These are phyloP conservation scores for Perilla frutescens DNA, from an alignment of 257 asterid species.

Conservation along the genomic window DNA sequence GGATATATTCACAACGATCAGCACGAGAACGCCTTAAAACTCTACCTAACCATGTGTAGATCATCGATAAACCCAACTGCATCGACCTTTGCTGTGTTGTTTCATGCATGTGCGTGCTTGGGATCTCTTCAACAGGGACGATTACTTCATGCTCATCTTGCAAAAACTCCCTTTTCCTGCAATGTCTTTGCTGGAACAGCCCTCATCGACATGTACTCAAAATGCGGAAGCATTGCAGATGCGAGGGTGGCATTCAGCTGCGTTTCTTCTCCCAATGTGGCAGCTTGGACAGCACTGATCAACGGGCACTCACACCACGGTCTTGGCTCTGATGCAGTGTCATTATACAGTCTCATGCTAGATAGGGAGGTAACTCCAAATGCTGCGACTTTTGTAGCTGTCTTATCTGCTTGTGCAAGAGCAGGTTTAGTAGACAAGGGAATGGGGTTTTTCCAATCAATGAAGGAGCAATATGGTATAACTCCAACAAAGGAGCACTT, in stretches of 20 bases:
- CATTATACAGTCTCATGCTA: slow-evolving; percentile 60
- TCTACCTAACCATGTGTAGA: slow-evolving; percentile 66
- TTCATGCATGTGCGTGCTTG: slow-evolving; percentile 69
- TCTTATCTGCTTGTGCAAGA: slow-evolving; percentile 69
- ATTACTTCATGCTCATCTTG: slow-evolving; percentile 62
- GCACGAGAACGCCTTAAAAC: slow-evolving; percentile 56
- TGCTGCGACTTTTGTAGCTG: slow-evolving; percentile 73
- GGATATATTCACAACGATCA: slow-evolving; percentile 63
- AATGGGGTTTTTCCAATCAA: slow-evolving; percentile 51
- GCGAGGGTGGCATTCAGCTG: slow-evolving; percentile 59
- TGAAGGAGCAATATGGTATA: slow-evolving; percentile 55
- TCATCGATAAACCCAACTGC: slow-evolving; percentile 59
- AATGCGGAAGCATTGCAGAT: slow-evolving; percentile 75
- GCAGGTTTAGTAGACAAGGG: slow-evolving; percentile 63
- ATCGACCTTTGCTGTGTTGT: slow-evolving; percentile 68
- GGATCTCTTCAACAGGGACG: slow-evolving; percentile 75
- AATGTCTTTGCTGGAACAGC: slow-evolving; percentile 70
- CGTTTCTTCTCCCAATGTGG: slow-evolving; percentile 65
- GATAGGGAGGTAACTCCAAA: slow-evolving; percentile 60
- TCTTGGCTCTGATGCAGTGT: slow-evolving; percentile 55
- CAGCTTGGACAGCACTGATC: slow-evolving; percentile 82
- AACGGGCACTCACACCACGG: slow-evolving; percentile 70
- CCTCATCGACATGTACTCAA: slow-evolving; percentile 83
- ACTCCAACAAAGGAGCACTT: slow-evolving; percentile 73
- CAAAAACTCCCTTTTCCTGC: slow-evolving; percentile 68